phyloP scores from a whole-genome alignment of 140 eudicot genomes.

The Ambrosia hybrid region DNA sequence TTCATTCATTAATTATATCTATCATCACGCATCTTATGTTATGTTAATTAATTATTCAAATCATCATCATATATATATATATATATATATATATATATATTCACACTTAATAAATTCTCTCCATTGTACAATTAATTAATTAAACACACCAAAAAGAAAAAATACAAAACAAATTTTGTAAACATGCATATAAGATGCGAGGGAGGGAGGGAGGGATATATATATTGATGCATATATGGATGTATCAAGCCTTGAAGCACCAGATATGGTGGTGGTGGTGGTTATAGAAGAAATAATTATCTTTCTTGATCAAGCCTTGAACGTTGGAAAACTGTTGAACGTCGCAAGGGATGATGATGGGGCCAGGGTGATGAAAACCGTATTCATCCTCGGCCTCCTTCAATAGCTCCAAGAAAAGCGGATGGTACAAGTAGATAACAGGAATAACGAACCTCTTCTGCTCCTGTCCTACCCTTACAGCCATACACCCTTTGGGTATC shows the following conservation, averaged over 20 bases:
- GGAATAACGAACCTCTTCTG: conserved; percentile 68
- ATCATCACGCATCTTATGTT: no score
- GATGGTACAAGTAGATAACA: conserved; percentile 62
- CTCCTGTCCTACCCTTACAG: conserved; percentile 64
- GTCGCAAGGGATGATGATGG: conserved; percentile 59
- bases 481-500: conserved; percentile 68
- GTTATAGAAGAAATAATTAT: conserved; percentile 35
- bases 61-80: no score
- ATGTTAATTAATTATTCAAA: no score
- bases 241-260: conserved; percentile 56
- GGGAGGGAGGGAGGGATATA: no score
- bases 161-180: conserved; percentile 17
- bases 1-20: no score
- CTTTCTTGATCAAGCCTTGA: conserved; percentile 48
- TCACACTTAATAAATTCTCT: no score
- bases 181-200: neutral
- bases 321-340: conserved; percentile 51
- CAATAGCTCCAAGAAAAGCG: conserved; percentile 56
- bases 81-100: no score
- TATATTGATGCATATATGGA: no score
- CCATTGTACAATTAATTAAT: no score
- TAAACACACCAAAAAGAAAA: neutral
- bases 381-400: conserved; percentile 80
- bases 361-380: conserved; percentile 63
- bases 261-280: conserved; percentile 55